A percentile compares a stretch with the other conserved stretches of the same genome.
These are phyloP conservation scores for Fomes fomentarius DNA, from an alignment of 1,284 basidiomycete species.

Conservation along the genomic window DNA sequence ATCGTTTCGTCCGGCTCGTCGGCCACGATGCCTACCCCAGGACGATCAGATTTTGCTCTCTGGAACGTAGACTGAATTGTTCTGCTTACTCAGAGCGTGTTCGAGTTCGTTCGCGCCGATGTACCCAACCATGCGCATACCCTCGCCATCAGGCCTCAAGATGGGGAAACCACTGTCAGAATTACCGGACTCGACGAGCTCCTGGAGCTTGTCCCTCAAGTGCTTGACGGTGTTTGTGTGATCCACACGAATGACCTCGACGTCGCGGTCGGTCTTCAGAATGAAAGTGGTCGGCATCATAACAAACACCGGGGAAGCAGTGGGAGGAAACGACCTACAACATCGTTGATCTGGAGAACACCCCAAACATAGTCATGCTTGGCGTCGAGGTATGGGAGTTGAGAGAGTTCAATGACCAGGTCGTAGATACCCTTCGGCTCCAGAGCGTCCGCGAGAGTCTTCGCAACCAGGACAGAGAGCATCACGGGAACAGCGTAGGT, in stretches of 20 bases:
- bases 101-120: conserved; percentile 93
- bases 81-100: conserved; percentile 81
- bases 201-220: conserved; percentile 69
- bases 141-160: conserved; percentile 50
- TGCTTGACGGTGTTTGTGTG: conserved; percentile 71
- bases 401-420: conserved; percentile 85
- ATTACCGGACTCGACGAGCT: conserved; percentile 59
- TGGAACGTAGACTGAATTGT: background rate
- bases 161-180: conserved; percentile 94
- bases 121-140: conserved; percentile 84
- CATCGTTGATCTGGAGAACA: conserved; percentile 70
- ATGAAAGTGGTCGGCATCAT: conserved; percentile 7
- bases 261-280: conserved; percentile 61
- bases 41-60: conserved; percentile 1
- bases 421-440: conserved; percentile 97
- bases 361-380: conserved; percentile 92
- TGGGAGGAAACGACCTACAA: conserved; percentile 52
- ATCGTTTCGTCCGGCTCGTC: conserved; percentile 72
- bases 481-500: conserved; percentile 97
- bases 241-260: conserved; percentile 71
- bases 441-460: conserved; percentile 90
- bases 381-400: conserved; percentile 90
- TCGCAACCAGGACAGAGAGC: conserved; percentile 88
- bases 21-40: conserved; percentile 66
- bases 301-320: background rate